Conservation (phyloP, 164 flowering plant species). For the Protea cynaroides region DNA sequence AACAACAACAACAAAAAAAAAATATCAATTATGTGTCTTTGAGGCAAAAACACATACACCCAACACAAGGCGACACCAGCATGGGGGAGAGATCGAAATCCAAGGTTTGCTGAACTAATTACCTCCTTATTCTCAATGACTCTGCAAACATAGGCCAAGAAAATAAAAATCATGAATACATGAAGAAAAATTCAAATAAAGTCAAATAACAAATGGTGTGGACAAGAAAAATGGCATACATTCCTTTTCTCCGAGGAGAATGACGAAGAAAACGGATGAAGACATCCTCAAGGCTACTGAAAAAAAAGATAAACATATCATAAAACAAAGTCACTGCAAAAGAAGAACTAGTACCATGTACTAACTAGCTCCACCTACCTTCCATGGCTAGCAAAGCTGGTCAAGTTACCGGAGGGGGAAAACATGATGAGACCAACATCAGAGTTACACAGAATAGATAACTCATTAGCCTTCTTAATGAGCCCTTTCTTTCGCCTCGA, state of each 20-base stretch:
- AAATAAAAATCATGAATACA: neutral
- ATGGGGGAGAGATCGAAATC: no score
- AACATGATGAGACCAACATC: conserved; percentile 24
- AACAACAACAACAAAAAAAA: no score
- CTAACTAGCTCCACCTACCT: conserved; percentile 6
- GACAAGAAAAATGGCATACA: neutral
- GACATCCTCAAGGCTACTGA: conserved; percentile 23
- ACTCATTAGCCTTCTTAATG: conserved; percentile 19
- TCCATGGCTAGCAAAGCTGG: conserved; percentile 17
- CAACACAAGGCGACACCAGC: no score
- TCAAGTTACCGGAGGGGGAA: conserved; percentile 16
- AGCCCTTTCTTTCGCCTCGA: conserved; percentile 19
- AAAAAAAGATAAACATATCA: neutral
- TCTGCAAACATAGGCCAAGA: conserved; percentile 8
- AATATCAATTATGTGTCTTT: no score
- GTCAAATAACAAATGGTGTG: no score
- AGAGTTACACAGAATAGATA: conserved; percentile 14
- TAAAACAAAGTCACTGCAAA: no score
- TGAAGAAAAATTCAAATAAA: no score
- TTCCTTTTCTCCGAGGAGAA: conserved; percentile 10
- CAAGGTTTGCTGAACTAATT: neutral
- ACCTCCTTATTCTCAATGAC: conserved; percentile 11
- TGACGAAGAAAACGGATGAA: conserved; percentile 14
- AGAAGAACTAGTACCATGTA: neutral
- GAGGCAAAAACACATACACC: no score